These are phyloP conservation scores for Torulaspora pretoriensis DNA, from an alignment of 1,139 yeast genomes.

Conservation along the genomic window DNA sequence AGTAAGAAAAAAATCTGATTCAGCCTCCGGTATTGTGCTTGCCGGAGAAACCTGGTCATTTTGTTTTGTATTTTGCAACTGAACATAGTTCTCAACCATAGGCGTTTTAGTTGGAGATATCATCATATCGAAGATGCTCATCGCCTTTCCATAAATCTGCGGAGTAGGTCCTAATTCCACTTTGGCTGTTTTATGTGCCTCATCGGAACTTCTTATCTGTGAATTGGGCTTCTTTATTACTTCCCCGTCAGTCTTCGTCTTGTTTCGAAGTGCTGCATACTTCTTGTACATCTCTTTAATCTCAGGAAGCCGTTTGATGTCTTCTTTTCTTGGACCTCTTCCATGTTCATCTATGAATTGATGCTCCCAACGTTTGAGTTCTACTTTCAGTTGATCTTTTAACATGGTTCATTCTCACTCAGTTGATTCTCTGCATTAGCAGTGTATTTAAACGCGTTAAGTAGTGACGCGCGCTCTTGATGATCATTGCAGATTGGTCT, in stretches of 20 bases:
- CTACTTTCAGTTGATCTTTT: slow-evolving; percentile 22
- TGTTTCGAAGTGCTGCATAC: slow-evolving; percentile 28
- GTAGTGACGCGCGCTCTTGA: not conserved
- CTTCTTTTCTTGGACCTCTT: slow-evolving; percentile 31
- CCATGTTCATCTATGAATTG: slow-evolving; percentile 25
- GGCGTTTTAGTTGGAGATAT: slow-evolving; percentile 30
- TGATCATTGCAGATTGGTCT: not conserved
- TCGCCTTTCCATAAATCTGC: slow-evolving; percentile 35
- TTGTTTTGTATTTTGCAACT: not conserved
- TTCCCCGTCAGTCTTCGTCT: not conserved
- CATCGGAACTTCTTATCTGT: not conserved
- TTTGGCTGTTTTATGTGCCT: not conserved
- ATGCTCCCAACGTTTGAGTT: slow-evolving; percentile 34
- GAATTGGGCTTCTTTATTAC: not conserved
- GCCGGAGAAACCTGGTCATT: not conserved
- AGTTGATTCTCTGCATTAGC: not conserved
- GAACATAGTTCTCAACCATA: not conserved
- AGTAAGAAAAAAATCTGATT: not conserved
- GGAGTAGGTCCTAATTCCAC: slow-evolving; percentile 36
- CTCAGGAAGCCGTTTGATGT: slow-evolving; percentile 28
- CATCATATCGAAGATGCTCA: slow-evolving; percentile 34
- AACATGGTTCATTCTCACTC: slow-evolving; percentile 1
- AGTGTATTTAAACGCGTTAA: not conserved
- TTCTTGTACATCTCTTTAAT: slow-evolving; percentile 30
- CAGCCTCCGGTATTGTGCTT: slow-evolving; percentile 3